A percentile compares a stretch with the other conserved stretches of the same genome.
phyloP scores from a whole-genome alignment of 2,329 filamentous ascomycete genomes.

The Pseudopyricularia javanii region DNA sequence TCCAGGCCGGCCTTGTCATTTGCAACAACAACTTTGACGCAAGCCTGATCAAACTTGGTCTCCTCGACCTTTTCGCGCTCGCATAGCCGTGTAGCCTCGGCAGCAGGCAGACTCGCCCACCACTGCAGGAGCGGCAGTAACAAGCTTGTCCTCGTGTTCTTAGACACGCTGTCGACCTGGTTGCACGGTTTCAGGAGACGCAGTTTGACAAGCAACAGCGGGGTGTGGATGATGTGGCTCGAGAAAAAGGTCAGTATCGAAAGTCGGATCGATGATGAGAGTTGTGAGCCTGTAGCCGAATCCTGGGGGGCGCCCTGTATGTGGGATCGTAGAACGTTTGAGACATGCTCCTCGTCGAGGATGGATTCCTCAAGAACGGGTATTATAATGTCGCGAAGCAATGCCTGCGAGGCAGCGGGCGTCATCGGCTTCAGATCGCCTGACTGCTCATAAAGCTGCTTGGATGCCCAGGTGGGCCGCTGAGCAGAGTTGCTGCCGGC shows the following conservation, averaged over 20 bases:
- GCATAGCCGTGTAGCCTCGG: constrained; percentile 38
- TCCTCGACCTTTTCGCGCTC: constrained; percentile 19
- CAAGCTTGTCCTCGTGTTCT: constrained; percentile 55
- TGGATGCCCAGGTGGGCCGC: constrained; percentile 44
- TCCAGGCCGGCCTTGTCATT: constrained; percentile 41
- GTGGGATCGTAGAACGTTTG: constrained; percentile 40
- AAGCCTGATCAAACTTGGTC: constrained; percentile 20
- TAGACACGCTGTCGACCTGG: constrained; percentile 58
- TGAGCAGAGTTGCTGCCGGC: constrained; percentile 25
- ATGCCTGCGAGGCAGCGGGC: constrained; percentile 40
- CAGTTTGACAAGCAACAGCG: constrained; percentile 56
- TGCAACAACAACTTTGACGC: constrained; percentile 39
- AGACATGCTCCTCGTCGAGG: constrained; percentile 62
- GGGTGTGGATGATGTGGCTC: constrained; percentile 58
- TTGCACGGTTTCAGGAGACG: constrained; percentile 62
- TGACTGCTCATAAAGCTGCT: constrained; percentile 50
- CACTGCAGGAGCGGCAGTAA: constrained; percentile 62
- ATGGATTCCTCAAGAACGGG: constrained; percentile 76
- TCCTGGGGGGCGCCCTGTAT: not conserved
- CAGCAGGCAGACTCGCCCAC: constrained; percentile 48
- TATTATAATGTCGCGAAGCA: constrained; percentile 56
- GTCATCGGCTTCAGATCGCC: constrained; percentile 42
- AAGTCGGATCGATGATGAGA: constrained; percentile 48
- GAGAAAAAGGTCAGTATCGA: constrained; percentile 61
- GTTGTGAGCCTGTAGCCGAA: constrained; percentile 18